Evolutionary conservation across 768 basidiomycete genomes (phyloP).

Genomic region (Suillus subaureus): DNA sequence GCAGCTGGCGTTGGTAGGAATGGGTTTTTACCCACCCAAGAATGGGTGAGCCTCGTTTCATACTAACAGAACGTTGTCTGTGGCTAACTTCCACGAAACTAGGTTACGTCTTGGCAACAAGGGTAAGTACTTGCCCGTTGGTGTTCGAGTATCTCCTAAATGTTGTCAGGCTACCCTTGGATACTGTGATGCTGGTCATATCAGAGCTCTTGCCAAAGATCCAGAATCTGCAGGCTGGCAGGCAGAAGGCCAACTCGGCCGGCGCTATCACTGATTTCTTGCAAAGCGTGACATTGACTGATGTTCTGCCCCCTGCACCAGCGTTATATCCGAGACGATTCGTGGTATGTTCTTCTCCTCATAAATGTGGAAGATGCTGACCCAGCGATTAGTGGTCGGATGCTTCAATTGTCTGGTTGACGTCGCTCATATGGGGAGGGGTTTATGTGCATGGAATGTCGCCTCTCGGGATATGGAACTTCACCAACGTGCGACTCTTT

Average conservation of each 20-base stretch:
- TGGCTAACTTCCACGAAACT: conserved; percentile 10
- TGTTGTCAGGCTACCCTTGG: conserved; percentile 74
- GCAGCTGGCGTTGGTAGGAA: conserved; percentile 78
- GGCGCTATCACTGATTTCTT: conserved; percentile 77
- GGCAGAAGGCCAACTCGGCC: conserved; percentile 61
- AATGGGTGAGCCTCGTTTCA: conserved; percentile 71
- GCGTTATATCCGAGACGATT: conserved; percentile 73
- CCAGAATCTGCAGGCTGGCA: conserved; percentile 75
- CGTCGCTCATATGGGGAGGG: conserved; percentile 94
- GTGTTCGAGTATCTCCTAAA: conserved; percentile 7
- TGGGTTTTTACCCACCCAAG: conserved; percentile 93
- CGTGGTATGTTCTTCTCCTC: conserved; percentile 49
- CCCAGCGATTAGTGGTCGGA: conserved; percentile 78
- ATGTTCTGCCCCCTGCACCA: conserved; percentile 74
- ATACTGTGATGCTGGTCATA: conserved; percentile 83
- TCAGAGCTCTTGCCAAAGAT: conserved; percentile 87
- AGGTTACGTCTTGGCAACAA: conserved; percentile 96
- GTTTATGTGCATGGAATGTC: conserved; percentile 90
- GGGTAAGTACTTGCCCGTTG: conserved; percentile 53
- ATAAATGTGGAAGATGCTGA: conserved; percentile 5
- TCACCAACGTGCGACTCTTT: conserved; percentile 87
- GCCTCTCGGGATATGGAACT: conserved; percentile 87
- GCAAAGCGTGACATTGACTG: conserved; percentile 62
- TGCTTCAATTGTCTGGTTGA: conserved; percentile 88
- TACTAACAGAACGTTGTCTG: neutral